Evolutionary conservation across 352 stramenopile genomes (phyloP), one percentile per base, ranked within the genome.

Genomic region (Globisporangium mamillatum): DNA sequence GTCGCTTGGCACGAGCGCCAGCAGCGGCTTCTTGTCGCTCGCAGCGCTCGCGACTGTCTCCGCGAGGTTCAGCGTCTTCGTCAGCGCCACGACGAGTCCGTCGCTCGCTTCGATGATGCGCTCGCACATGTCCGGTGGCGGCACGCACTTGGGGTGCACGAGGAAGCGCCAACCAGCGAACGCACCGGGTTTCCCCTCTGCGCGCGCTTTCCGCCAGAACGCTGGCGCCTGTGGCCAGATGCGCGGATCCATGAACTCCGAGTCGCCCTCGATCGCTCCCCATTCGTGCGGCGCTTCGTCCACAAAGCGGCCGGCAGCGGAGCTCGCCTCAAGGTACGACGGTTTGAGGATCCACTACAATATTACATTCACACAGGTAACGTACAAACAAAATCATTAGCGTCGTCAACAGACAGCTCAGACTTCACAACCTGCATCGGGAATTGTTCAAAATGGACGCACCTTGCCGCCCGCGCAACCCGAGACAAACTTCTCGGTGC

Each of bases 401-500:
- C 32, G 10, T 24, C 2, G 5, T 32, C 4, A 70, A 14, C 34
- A 59, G 1, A 18, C 27, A 25, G 10, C 27, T 27, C 57, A 24
- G 2, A 4, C 29, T 20, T 24, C 22, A 12, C 16, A 41, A 5
- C 4, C 14, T 6, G 6, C 44, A 24, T 2, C 18, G 22, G 18
- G 44, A 10, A 38, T 38, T 38, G 32, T 12, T 22, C 18, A 5
- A 24, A 3, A 48, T 9, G 29, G 7, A 66, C 75, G 22, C 64
- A 95, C 88, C 83, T 96, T 96, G 52, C 89, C 89, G 64, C 82
- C 75, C 5, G 87, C 86, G 62, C 88, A 95, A 24, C 85, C 89
- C 32, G 85, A 82, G 22, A 96, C 79, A 63, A 96, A 93, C 68
- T 96, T 96, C 67, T 96, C 89, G 4, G 89, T 96, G 2, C 89